Evolutionary conservation across 2,329 filamentous ascomycete genomes (phyloP).

Genomic region (Exophiala sp.): DNA sequence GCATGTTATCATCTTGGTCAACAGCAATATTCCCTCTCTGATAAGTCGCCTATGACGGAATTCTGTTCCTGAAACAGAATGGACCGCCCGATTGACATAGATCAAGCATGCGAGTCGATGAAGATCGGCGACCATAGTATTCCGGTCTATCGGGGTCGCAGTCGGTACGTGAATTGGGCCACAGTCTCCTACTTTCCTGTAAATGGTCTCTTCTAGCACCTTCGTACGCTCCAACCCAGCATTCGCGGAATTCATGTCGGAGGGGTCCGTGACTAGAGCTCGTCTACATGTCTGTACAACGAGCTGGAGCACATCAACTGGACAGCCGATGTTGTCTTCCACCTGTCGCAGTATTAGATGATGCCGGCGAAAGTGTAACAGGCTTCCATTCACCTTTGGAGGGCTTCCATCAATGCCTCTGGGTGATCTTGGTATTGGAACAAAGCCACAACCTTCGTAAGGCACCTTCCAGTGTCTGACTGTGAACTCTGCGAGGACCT

Average conservation of each 20-base stretch:
- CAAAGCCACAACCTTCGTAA: conserved; percentile 18
- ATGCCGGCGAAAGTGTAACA: conserved; percentile 6
- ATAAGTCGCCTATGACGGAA: conserved; percentile 20
- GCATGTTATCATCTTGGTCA: conserved; percentile 21
- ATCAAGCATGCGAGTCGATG: conserved; percentile 21
- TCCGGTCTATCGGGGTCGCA: conserved; percentile 7
- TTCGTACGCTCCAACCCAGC: conserved; percentile 9
- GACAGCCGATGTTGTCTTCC: conserved; percentile 18
- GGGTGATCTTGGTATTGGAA: conserved; percentile 13
- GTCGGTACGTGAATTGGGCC: conserved; percentile 16
- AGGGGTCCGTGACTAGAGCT: conserved; percentile 12
- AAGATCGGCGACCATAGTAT: conserved; percentile 19
- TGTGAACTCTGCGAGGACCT: conserved; percentile 19
- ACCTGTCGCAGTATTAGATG: conserved; percentile 14
- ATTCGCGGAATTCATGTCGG: conserved; percentile 10
- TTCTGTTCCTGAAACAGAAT: conserved; percentile 15
- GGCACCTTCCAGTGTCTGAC: conserved; percentile 22
- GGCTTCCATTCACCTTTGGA: conserved; percentile 10
- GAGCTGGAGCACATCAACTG: conserved; percentile 19
- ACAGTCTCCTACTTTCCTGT: conserved; percentile 11
- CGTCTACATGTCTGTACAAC: conserved; percentile 16
- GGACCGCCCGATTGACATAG: conserved; percentile 20
- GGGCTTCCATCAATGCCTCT: conserved; percentile 10
- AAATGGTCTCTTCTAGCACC: conserved; percentile 18
- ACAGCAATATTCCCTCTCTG: conserved; percentile 20